Percentiles rank a stretch among this genome's conserved stretches.
Conservation (phyloP, 371 early-diverging fungal genomes). For the Rhizomucor miehei region DNA sequence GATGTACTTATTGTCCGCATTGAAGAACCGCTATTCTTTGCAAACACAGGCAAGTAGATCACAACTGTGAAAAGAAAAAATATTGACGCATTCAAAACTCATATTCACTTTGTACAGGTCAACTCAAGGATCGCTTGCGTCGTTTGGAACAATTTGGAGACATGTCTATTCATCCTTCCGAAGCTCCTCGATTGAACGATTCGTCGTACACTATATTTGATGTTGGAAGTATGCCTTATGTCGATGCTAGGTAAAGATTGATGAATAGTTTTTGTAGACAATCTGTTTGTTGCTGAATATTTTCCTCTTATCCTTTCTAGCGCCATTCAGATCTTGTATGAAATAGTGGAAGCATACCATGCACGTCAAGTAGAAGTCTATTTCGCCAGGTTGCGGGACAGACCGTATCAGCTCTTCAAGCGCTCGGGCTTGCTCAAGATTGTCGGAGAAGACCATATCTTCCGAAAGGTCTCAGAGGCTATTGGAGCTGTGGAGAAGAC, state of each 20-base stretch:
- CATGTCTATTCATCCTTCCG: conserved; percentile 83
- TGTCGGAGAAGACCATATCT: conserved; percentile 66
- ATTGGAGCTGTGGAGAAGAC: conserved; percentile 53
- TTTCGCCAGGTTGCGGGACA: conserved; percentile 78
- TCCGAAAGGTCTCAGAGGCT: conserved; percentile 63
- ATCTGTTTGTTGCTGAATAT: background rate
- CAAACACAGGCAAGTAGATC: conserved; percentile 68
- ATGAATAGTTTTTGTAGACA: background rate
- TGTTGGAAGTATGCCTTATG: conserved; percentile 76
- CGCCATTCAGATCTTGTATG: conserved; percentile 80
- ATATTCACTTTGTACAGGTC: conserved; percentile 37
- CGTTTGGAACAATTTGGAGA: conserved; percentile 91
- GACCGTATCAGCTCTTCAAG: conserved; percentile 61
- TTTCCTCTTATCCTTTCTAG: conserved; percentile 30
- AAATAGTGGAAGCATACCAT: conserved; percentile 81
- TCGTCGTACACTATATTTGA: conserved; percentile 82
- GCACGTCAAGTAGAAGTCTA: conserved; percentile 73
- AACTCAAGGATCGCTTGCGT: conserved; percentile 87
- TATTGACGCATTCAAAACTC: background rate
- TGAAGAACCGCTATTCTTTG: conserved; percentile 92
- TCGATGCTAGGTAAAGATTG: conserved; percentile 84
- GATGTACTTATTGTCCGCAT: conserved; percentile 87
- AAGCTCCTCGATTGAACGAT: conserved; percentile 65
- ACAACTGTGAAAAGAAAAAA: background rate
- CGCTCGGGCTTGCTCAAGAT: conserved; percentile 62